These are phyloP conservation scores for Solanum arcanum DNA, from an alignment of 257 asterid species.

Conservation along the genomic window DNA sequence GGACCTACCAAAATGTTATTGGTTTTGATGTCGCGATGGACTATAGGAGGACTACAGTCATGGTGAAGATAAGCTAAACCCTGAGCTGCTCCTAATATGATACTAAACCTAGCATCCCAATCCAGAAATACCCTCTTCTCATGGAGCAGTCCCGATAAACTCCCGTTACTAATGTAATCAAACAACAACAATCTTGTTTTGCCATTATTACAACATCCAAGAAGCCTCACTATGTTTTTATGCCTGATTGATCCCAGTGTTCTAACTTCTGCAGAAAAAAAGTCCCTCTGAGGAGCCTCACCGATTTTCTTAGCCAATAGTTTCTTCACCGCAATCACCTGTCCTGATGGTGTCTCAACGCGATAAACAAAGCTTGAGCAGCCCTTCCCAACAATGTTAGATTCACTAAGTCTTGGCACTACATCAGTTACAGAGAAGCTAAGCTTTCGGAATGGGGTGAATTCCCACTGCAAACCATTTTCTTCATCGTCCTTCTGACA, in stretches of 20 bases:
- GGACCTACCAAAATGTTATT: slow-evolving; percentile 64
- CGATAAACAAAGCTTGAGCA: slow-evolving; percentile 59
- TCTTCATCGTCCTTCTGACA: slow-evolving; percentile 32
- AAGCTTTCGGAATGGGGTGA: slow-evolving; percentile 64
- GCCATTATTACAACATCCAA: slow-evolving; percentile 73
- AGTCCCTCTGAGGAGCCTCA: slow-evolving; percentile 46
- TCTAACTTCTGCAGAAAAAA: slow-evolving; percentile 59
- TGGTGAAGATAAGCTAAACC: slow-evolving; percentile 73
- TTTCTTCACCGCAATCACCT: slow-evolving; percentile 54
- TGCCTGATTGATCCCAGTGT: slow-evolving; percentile 59
- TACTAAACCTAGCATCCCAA: slow-evolving; percentile 67
- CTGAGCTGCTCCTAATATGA: slow-evolving; percentile 59
- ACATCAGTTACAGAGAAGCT: slow-evolving; percentile 48
- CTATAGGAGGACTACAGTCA: slow-evolving; percentile 64
- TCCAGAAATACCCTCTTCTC: slow-evolving; percentile 35
- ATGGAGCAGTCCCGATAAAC: slow-evolving; percentile 48
- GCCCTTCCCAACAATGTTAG: slow-evolving; percentile 61
- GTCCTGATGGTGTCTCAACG: slow-evolving; percentile 41
- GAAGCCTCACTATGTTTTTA: slow-evolving; percentile 58
- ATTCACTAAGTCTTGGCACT: slow-evolving; percentile 42
- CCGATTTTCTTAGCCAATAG: slow-evolving; percentile 46
- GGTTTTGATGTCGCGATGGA: slow-evolving; percentile 64
- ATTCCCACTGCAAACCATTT: slow-evolving; percentile 36
- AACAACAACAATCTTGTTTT: slow-evolving; percentile 52
- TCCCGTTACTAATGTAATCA: slow-evolving; percentile 65